Evolutionary conservation across 176 grass and related monocot species (phyloP), one percentile per base, ranked within the genome.

Genomic region (Oropetium thomaeum): DNA sequence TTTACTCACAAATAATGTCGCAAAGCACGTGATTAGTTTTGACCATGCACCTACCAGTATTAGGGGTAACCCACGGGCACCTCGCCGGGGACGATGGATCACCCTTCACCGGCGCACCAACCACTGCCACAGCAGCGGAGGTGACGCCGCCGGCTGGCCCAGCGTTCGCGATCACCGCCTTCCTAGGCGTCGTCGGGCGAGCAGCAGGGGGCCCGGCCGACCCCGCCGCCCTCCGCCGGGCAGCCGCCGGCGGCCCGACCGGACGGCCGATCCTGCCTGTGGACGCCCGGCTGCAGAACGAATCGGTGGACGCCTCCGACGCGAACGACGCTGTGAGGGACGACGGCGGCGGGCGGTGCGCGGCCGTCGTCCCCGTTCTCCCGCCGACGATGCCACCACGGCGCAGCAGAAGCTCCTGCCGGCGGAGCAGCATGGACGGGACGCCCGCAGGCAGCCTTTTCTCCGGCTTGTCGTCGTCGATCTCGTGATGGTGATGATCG

Each of bases 201-300:
- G 60, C 73, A 0, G 85, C 58, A 8, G 74, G 79, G 1, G 80
- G 79, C 8, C 74, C 85, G 26, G 53, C 85, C 16, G 79, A 87
- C 7, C 79, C 79, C 12, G 41, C 61, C 10, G 68, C 67, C 85
- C 85, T 67, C 41, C 80, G 68, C 8, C 61, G 80, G 4, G 60
- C n/a, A 0, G 85, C 78, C 5, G 54, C 62, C 0, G 70, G 17
- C 19, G 69, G 75, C 12, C 35, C 70, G 11, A 70, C 40, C 3
- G 53, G 72, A 55, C 87, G 77, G 54, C 87, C 84, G 65, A 93
- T 99, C 84, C 89, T 88, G 58, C 87, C 89, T 2, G 88, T 95
- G 62, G 96, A 99, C 57, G 84, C 89, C 39, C 91, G 89, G 79
- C 91, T 99, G 82, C 89, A 90, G 69, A 87, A 92, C n/a, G 96